These are phyloP conservation scores for Ramularia endophylla DNA, from an alignment of 2,329 filamentous ascomycete genomes.

Conservation along the genomic window DNA sequence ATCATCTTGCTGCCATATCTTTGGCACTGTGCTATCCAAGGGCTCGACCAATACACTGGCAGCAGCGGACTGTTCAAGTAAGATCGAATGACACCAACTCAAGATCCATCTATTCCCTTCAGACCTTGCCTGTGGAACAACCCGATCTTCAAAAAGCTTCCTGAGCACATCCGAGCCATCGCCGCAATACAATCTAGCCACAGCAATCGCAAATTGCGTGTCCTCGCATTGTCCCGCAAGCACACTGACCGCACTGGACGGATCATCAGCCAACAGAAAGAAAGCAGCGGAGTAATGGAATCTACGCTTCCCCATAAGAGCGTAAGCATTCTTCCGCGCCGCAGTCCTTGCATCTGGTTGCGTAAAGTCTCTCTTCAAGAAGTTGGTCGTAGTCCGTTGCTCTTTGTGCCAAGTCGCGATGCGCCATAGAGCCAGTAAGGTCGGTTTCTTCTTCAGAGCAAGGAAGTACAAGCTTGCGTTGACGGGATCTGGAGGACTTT, in stretches of 20 bases:
- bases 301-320: conserved; percentile 79
- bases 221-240: conserved; percentile 84
- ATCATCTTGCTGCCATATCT: conserved; percentile 71
- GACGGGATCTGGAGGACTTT: conserved; percentile 80
- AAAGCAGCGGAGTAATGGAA: conserved; percentile 96
- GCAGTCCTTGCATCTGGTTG: conserved; percentile 82
- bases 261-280: conserved; percentile 81
- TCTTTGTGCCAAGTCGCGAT: conserved; percentile 89
- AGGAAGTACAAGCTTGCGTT: conserved; percentile 91
- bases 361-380: conserved; percentile 86
- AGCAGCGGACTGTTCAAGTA: conserved; percentile 74
- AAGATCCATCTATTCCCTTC: conserved; percentile 90
- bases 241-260: conserved; percentile 79
- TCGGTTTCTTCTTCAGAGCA: conserved; percentile 78
- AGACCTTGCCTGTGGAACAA: conserved; percentile 68
- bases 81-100: conserved; percentile 93
- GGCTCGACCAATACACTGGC: conserved; percentile 68
- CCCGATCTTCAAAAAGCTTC: conserved; percentile 69
- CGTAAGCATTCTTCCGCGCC: conserved; percentile 94
- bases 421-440: conserved; percentile 87
- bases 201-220: conserved; percentile 80
- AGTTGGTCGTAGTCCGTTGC: conserved; percentile 68
- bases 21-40: conserved; percentile 56
- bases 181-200: conserved; percentile 82
- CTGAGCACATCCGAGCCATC: conserved; percentile 70